These are phyloP conservation scores for Phytophthora colocasiae DNA, from an alignment of 352 stramenopile species.

Conservation along the genomic window DNA sequence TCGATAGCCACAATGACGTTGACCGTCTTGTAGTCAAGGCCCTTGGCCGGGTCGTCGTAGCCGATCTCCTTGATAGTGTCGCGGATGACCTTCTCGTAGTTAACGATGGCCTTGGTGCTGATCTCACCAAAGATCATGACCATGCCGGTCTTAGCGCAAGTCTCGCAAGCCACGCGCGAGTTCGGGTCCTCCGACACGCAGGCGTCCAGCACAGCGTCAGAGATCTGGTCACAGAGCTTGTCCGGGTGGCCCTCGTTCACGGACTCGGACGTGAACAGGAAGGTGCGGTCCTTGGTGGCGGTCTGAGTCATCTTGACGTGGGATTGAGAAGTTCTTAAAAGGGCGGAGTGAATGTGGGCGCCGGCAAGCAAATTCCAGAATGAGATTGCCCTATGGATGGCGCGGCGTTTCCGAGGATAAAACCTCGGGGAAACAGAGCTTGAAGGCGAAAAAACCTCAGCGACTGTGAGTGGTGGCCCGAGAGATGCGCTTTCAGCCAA, in stretches of 20 bases:
- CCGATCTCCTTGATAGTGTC: conserved; percentile 99
- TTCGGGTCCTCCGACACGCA: conserved; percentile 98
- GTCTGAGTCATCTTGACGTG: conserved; percentile 65
- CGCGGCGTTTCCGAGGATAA: conserved; percentile 21
- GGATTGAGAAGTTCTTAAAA: conserved; percentile 2
- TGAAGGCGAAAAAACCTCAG: conserved; percentile 34
- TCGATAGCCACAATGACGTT: conserved; percentile 99
- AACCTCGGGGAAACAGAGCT: conserved; percentile 35
- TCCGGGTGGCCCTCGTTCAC: conserved; percentile 99
- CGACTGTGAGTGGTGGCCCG: conserved; percentile 27
- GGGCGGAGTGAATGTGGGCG: conserved; percentile 15
- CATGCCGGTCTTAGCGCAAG: conserved; percentile 99
- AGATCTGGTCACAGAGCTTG: conserved; percentile 99
- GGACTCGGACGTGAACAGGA: conserved; percentile 98
- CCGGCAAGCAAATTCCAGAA: conserved; percentile 64
- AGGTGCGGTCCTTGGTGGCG: conserved; percentile 70
- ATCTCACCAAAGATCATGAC: conserved; percentile 99
- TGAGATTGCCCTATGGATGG: conserved; percentile 30
- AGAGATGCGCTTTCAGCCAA: conserved; percentile 39
- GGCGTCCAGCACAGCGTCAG: conserved; percentile 98
- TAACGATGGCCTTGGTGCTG: conserved; percentile 98
- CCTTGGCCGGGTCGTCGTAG: conserved; percentile 99
- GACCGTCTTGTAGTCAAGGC: conserved; percentile 99
- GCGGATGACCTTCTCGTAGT: conserved; percentile 99
- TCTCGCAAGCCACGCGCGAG: conserved; percentile 99